Evolutionary conservation across 345 rosid species (phyloP), one percentile per base, ranked within the genome.

Genomic region (Capsella bursapastoris): DNA sequence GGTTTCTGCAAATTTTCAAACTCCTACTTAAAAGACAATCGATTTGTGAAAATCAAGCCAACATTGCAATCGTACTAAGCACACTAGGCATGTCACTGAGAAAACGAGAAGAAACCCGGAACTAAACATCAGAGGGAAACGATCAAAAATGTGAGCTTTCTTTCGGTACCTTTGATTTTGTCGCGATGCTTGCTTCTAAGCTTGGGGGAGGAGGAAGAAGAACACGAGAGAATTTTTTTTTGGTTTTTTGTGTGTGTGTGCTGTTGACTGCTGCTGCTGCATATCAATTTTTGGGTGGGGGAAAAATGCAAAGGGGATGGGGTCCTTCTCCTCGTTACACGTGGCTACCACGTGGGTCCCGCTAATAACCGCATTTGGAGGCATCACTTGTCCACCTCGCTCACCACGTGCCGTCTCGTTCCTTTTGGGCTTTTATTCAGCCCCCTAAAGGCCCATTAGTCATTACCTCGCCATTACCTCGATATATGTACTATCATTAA

Each of bases 341-440:
- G 77, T 73, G 66, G 57, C 31, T 5, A 27, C 3, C 64, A 75
- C 74, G 75, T 69, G 75, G 75, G 75, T 3, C 79, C 74, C 74
- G 6, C 32, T 15, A 22, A 18, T 75, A 67, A 75, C 73, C 16
- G 73, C 57, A 59, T 35, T 67, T 59, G 68, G 74, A 75, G 43
- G 22, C 29, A 4, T 60, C 62, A 25, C 64, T 15, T 75, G 53
- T 43, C 37, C 68, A 58, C 62, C 68, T 41, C 18, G 7, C 1
- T 5, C 2, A 32, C 62, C 49, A 68, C 79, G 79, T 60, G 49
- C 63, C 43, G 1, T 48, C 8, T 56, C 45, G 1, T 37, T 37
- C 8, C 3, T 8, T 16, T 29, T 59, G 62, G 73, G 62, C 56
- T 41, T 59, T 50, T 22, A 22, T 22, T 22, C 25, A 22, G 25